These are phyloP conservation scores for Euphorbia peplus DNA, from an alignment of 345 rosid species.

Conservation along the genomic window DNA sequence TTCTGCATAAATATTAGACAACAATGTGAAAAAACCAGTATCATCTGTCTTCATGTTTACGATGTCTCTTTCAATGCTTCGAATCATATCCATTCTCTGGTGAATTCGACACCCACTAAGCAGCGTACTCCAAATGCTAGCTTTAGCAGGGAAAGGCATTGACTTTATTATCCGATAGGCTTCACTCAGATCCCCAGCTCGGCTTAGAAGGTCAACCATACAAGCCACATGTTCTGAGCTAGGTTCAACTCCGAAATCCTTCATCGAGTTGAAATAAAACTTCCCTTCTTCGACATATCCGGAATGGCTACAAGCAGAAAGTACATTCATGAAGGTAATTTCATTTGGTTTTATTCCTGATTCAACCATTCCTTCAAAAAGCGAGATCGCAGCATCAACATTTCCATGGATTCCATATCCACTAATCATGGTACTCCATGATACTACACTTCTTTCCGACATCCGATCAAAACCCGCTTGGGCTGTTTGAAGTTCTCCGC, in stretches of 20 bases:
- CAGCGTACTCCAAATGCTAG: constrained; percentile 67
- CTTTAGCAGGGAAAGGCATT: constrained; percentile 59
- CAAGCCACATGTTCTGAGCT: constrained; percentile 73
- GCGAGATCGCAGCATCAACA: constrained; percentile 45
- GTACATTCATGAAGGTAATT: constrained; percentile 75
- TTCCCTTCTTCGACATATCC: constrained; percentile 65
- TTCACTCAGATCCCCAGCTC: constrained; percentile 61
- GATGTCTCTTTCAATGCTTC: constrained; percentile 42
- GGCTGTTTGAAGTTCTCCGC: constrained; percentile 68
- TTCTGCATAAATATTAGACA: constrained; percentile 75
- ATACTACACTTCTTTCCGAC: constrained; percentile 52
- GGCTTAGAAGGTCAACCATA: constrained; percentile 79
- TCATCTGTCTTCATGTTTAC: constrained; percentile 44
- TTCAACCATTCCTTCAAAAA: constrained; percentile 58
- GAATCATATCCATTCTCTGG: constrained; percentile 60
- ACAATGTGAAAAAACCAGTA: constrained; percentile 60
- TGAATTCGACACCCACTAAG: constrained; percentile 81
- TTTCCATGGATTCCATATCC: constrained; percentile 78
- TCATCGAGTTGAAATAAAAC: constrained; percentile 54
- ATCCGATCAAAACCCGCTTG: constrained; percentile 42
- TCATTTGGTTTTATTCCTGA: constrained; percentile 64
- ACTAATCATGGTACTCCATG: constrained; percentile 74
- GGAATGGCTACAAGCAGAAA: constrained; percentile 81
- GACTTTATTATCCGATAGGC: constrained; percentile 58
- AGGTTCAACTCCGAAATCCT: constrained; percentile 50